phyloP scores from a whole-genome alignment of 345 rosid species.

The Citrus hindsii region DNA sequence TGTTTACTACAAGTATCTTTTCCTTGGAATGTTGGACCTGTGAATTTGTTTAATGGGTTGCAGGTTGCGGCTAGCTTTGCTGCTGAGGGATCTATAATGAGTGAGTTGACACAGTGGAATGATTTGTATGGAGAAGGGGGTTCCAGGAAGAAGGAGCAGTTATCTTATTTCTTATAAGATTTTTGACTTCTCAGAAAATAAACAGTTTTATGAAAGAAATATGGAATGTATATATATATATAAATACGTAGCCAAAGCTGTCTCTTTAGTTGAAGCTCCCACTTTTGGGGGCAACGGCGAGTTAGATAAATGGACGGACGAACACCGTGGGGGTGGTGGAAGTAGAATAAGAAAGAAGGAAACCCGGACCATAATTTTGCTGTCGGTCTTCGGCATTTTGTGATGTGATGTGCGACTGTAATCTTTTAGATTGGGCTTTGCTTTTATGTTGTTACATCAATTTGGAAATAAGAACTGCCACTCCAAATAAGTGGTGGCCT shows the following conservation, averaged over 20 bases:
- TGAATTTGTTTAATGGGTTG: constrained; percentile 4
- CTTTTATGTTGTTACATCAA: background rate
- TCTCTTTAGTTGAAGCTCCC: background rate
- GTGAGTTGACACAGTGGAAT: constrained; percentile 87
- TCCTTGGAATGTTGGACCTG: background rate
- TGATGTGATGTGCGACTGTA: background rate
- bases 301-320: background rate
- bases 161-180: constrained; percentile 70
- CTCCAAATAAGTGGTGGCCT: too few species aligned
- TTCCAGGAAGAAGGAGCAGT: constrained; percentile 81
- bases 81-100: constrained; percentile 66
- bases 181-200: background rate
- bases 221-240: background rate
- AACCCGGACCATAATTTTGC: background rate
- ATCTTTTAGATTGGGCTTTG: background rate
- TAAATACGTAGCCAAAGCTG: background rate
- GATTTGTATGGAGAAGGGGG: constrained; percentile 92
- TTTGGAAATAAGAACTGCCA: background rate
- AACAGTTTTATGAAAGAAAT: background rate
- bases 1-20: too few species aligned
- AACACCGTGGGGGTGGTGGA: background rate
- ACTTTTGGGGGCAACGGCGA: background rate
- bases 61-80: constrained; percentile 97
- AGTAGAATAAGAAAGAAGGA: background rate
- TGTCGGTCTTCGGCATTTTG: background rate